phyloP scores from a whole-genome alignment of 2,329 filamentous ascomycete species.

The Tolypocladium amazonense region DNA sequence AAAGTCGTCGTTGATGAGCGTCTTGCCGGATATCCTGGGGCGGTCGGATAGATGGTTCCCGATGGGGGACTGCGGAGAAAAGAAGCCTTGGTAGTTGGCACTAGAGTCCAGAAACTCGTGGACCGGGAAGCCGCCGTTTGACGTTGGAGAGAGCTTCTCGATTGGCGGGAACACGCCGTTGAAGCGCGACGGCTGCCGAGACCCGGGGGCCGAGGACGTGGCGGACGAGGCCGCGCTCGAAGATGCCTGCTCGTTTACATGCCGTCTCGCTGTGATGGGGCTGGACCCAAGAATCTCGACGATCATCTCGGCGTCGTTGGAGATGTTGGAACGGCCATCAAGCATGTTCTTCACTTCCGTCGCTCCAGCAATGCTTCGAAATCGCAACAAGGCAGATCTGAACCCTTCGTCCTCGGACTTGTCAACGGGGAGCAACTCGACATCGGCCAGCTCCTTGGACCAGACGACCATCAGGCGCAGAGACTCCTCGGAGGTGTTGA shows the following conservation, averaged over 20 bases:
- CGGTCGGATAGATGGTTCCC: slow-evolving; percentile 57
- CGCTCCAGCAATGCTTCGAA: slow-evolving; percentile 41
- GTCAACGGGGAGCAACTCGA: slow-evolving; percentile 39
- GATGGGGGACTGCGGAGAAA: slow-evolving; percentile 64
- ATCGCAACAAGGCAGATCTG: slow-evolving; percentile 41
- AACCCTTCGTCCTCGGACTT: slow-evolving; percentile 38
- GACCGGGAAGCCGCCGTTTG: slow-evolving; percentile 38
- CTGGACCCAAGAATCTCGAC: slow-evolving; percentile 46
- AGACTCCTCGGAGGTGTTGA: slow-evolving; percentile 41
- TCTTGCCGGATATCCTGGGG: slow-evolving; percentile 53
- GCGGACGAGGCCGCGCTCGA: slow-evolving; percentile 9
- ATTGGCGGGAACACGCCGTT: slow-evolving; percentile 50
- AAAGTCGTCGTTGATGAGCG: slow-evolving; percentile 57
- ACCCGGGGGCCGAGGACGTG: slow-evolving; percentile 18
- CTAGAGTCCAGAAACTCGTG: slow-evolving; percentile 48
- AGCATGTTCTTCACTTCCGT: slow-evolving; percentile 46
- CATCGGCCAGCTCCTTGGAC: slow-evolving; percentile 41
- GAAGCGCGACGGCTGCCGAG: slow-evolving; percentile 48
- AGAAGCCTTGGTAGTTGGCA: slow-evolving; percentile 50
- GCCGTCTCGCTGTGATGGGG: slow-evolving; percentile 19
- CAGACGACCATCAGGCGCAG: slow-evolving; percentile 48
- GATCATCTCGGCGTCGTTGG: slow-evolving; percentile 39
- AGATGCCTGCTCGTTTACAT: slow-evolving; percentile 10
- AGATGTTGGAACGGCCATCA: slow-evolving; percentile 41
- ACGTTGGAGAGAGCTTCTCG: slow-evolving; percentile 52